phyloP scores from a whole-genome alignment of 805 yeast genomes.

The Yarrowia bubula region DNA sequence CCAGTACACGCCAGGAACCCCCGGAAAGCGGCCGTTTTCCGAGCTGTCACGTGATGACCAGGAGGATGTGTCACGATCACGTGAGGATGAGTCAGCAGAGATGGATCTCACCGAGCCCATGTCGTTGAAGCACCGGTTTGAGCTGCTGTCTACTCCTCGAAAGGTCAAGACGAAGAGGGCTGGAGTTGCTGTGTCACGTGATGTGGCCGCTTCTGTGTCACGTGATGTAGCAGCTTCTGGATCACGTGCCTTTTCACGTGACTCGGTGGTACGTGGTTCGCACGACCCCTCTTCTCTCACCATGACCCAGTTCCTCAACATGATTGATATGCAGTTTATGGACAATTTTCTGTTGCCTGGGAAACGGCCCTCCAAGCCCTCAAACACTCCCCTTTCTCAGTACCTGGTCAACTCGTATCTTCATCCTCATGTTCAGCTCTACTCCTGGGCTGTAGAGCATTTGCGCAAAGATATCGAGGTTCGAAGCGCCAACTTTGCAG shows the following conservation, averaged over 20 bases:
- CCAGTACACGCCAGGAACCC: not conserved
- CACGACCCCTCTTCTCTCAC: not conserved
- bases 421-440: slow-evolving; percentile 5
- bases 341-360: slow-evolving; percentile 21
- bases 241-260: not conserved
- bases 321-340: slow-evolving; percentile 24
- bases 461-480: slow-evolving; percentile 6
- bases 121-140: slow-evolving; percentile 1
- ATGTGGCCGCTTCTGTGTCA: not conserved
- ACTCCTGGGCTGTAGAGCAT: slow-evolving; percentile 14
- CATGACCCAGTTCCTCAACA: slow-evolving; percentile 2
- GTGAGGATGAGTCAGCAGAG: not conserved
- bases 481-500: not conserved
- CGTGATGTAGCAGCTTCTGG: not conserved
- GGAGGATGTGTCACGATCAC: not conserved
- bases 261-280: not conserved
- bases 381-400: not conserved
- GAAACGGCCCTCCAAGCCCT: not conserved
- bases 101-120: not conserved
- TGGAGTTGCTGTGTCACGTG: not conserved
- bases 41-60: slow-evolving; percentile 4
- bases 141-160: slow-evolving; percentile 8
- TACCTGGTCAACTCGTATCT: not conserved
- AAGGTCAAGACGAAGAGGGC: not conserved
- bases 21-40: slow-evolving; percentile 14